Base-by-base conservation (phyloP, 352 stramenopile species). In the Phytophthora sp. region DNA sequence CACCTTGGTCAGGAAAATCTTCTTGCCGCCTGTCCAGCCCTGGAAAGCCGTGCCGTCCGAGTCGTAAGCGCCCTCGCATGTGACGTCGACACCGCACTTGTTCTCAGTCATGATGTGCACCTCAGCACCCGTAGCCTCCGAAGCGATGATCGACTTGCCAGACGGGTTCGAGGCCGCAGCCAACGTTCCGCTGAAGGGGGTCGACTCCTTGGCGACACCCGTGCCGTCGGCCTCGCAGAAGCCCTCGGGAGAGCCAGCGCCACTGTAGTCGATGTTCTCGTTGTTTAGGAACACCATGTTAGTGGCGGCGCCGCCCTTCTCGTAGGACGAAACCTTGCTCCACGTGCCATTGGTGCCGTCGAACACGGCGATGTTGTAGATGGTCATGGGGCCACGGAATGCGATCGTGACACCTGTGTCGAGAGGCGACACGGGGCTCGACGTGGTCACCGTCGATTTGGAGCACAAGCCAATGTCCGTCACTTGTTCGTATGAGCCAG, bases 201-300 rank as follows among this genome's bases (percentile, higher is more conserved):
- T 79, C 8, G 76, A 65, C 58, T 75, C 50, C 51, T 62, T 27
- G n/a, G 80, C 77, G 15, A 57, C 69, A 30, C 76, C 76, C 31
- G 65, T 80, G 46, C 86, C 86, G 38, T 94, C 74, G 4, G 64
- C 63, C 21, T 74, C 70, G 13, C 80, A 78, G 63, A 87, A 94
- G 12, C 83, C 80, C 67, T 91, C 74, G 7, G 85, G 85, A 2
- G 79, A 82, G 27, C 64, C 70, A 29, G 70, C 65, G 29, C 84
- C 84, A 15, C 27, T 61, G 63, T 85, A 92, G 73, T 94, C 80
- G 27, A 91, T 71, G 79, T 94, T 92, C 71, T 77, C 70, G 74
- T 94, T 94, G 82, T 94, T 94, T 8, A 94, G 41, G 72, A 92
- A 94, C 20, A 94, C 85, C 63, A 94, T 71, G 75, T 94, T 94